Evolutionary conservation across 352 stramenopile genomes (phyloP), one percentile per base, ranked within the genome.

Genomic region (Globisporangium perplexum): DNA sequence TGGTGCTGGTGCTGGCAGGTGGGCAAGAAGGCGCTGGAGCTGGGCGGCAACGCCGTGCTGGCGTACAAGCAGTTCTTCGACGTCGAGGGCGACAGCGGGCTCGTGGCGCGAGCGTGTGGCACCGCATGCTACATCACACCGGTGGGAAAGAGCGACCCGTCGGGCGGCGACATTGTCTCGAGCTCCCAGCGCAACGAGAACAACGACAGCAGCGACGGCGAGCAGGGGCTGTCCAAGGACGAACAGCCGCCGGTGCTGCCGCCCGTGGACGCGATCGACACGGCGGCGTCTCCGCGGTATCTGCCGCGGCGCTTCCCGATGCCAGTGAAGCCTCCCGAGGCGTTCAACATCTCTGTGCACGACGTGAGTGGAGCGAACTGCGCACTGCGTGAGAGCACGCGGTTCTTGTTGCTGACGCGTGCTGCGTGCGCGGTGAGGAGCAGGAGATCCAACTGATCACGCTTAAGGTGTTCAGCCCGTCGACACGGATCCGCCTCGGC

Each of bases 41-140:
- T 98, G n/a, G 96, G 96, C 17, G 96, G 95, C 3, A 99, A 99
- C 63, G 96, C 96, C 7, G 96, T 99, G 18, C 69, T 99, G 46
- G 96, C 91, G 6, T 99, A 99, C 74, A 88, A 97, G 57, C 93
- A 98, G 61, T 98, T 97, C 65, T 99, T 99, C 62, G 97, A 99
- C 71, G 93, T 99, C 30, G 97, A 99, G 80, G 97, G 97, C 45
- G 96, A 99, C 69, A 98, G 92, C 33, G 96, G 96, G 11, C 81
- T 99, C 26, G 97, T 99, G 0, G 96, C 96, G 22, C 74, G 97
- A 24, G 97, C 93, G 7, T 98, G 95, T 66, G 97, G 97, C 15
- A 99, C 97, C 55, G 75, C 86, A 17, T 91, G 82, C 36, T 86
- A 71, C n/a, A 83, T 93, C 47, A 71, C 71, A 1, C 65, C 82